Evolutionary conservation across 352 stramenopile genomes (phyloP).

Genomic region (Plasmopara halstedii): DNA sequence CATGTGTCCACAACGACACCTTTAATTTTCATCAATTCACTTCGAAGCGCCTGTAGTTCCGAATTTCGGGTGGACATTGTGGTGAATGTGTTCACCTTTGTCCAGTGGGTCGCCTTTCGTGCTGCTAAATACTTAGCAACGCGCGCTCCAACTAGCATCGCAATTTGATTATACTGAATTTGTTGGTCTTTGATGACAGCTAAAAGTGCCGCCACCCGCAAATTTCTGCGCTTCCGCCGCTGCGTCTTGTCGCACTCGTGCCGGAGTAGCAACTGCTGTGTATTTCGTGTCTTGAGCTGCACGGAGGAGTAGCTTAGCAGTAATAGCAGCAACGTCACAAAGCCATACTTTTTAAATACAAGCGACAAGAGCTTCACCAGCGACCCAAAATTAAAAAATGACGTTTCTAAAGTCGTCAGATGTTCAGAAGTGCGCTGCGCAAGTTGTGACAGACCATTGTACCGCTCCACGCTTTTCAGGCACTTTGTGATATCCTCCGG

Average conservation of each 20-base stretch:
- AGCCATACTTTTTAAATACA: constrained; percentile 29
- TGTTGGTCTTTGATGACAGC: constrained; percentile 33
- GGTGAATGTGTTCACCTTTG: constrained; percentile 1
- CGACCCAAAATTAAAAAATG: constrained; percentile 5
- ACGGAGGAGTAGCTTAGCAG: constrained; percentile 28
- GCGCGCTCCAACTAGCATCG: constrained; percentile 15
- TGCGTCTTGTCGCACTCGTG: constrained; percentile 13
- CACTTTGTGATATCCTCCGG: constrained; percentile 58
- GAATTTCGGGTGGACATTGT: constrained; percentile 11
- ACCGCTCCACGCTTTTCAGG: constrained; percentile 44
- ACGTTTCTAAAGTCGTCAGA: neutral
- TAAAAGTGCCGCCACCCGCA: constrained; percentile 24
- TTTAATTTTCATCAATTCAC: constrained; percentile 31
- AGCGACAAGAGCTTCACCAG: constrained; percentile 13
- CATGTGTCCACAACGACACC: constrained; percentile 24
- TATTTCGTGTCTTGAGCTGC: constrained; percentile 18
- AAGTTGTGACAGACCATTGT: constrained; percentile 48
- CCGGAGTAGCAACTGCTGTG: constrained; percentile 25
- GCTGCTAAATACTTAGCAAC: constrained; percentile 18
- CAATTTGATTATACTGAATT: constrained; percentile 33
- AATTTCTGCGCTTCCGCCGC: constrained; percentile 10
- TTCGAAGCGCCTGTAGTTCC: constrained; percentile 29
- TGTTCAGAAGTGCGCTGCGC: constrained; percentile 3
- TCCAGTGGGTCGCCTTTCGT: constrained; percentile 2
- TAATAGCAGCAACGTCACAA: constrained; percentile 20